Evolutionary conservation across 495 filamentous ascomycete species (phyloP), one percentile per base, ranked within the genome.

Genomic region (Cercophora samala): DNA sequence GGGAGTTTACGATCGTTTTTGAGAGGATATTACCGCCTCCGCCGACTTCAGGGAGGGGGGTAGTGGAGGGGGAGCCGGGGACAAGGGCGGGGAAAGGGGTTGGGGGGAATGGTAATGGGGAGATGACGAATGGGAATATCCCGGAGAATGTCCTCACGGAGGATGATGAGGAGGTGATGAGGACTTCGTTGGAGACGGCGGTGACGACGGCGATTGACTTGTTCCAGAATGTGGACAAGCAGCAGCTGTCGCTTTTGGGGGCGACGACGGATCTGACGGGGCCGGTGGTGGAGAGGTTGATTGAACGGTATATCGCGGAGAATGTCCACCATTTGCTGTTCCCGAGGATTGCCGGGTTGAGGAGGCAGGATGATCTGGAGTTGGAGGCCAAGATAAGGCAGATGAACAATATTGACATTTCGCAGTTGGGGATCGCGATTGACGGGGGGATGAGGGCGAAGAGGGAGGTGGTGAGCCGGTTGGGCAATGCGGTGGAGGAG

Each of bases 201-300:
- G 92, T 99, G 19, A 97, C 92, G 5, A 88, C 90, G 15, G 95
- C 93, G 0, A 97, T 97, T 69, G 96, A 98, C 75, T 83, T 98
- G 1, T 99, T 99, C 68, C 93, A 97, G 70, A 86, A 88, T 58
- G 94, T 98, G 19, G 96, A 99, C 70, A 97, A 97, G 71, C 91
- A 96, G 67, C 96, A 98, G 74, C 79, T 99, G 55, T 96, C 94
- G 17, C 84, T 94, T 23, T 86, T 99, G 18, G 96, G 93, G 8
- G 89, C 93, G 8, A 96, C 92, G 4, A 99, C 96, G 3, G 93
- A 97, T 68, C 81, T 99, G 18, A 98, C 96, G 2, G 96, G 95
- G 0, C 92, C 93, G 17, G 76, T 93, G 22, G 93, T 98, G 11
- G 96, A 99, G 76, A 87, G 91, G 29, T 84, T 97, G 65, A 96